phyloP scores from a whole-genome alignment of 2,329 filamentous ascomycete genomes.

The Sclerotiophoma versabilis region DNA sequence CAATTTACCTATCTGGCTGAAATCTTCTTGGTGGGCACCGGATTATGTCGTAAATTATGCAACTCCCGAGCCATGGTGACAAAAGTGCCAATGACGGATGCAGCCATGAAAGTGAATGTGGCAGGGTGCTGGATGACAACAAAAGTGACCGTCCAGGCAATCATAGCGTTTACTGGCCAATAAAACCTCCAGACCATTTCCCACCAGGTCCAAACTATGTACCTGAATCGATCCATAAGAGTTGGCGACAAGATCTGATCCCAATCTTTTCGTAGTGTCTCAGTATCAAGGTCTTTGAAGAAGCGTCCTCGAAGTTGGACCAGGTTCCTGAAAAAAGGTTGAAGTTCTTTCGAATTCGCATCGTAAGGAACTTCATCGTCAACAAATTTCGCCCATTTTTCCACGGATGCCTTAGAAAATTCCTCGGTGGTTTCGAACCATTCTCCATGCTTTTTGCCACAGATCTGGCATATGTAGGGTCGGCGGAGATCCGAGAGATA shows the following conservation, averaged over 20 bases:
- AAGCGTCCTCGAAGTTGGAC: neutral
- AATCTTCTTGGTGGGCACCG: neutral
- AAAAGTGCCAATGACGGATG: slow-evolving; percentile 3
- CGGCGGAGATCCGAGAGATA: slow-evolving; percentile 2
- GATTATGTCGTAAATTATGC: neutral
- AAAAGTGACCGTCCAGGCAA: slow-evolving; percentile 3
- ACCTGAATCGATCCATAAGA: neutral
- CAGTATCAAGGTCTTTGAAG: neutral
- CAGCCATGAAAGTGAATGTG: neutral
- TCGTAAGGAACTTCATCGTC: neutral
- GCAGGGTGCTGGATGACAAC: neutral
- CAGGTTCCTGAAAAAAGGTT: neutral
- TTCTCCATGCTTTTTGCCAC: neutral
- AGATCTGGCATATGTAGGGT: neutral
- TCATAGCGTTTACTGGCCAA: slow-evolving; percentile 1
- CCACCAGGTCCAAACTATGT: neutral
- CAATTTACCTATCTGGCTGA: no score
- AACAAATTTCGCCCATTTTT: slow-evolving; percentile 3
- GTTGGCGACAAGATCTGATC: neutral
- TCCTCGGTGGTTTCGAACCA: neutral
- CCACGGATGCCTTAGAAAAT: neutral
- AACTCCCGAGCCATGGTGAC: neutral
- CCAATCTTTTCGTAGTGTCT: neutral
- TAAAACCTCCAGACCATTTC: neutral
- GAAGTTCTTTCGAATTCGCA: neutral